Conservation (phyloP, 768 basidiomycete species). For the Cystobasidium tubakii region DNA sequence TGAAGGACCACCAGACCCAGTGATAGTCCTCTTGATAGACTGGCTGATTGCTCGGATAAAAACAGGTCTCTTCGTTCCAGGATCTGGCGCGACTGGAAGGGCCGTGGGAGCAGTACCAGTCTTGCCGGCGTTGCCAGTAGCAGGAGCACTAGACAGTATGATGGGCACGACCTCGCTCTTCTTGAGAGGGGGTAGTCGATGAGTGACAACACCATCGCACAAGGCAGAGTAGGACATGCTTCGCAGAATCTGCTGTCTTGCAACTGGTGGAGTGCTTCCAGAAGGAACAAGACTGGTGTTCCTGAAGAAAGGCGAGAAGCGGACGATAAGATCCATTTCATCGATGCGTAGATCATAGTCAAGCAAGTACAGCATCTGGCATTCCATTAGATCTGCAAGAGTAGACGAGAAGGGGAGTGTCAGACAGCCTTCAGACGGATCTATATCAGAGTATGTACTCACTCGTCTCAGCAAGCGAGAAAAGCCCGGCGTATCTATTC, state of each 20-base stretch:
- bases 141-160: neutral
- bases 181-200: neutral
- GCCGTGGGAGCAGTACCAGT: neutral
- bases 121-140: neutral
- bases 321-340: constrained; percentile 65
- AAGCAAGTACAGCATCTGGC: constrained; percentile 83
- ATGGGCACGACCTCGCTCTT: constrained; percentile 11
- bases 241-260: constrained; percentile 7
- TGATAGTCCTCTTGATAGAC: constrained; percentile 8
- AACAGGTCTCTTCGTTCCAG: neutral
- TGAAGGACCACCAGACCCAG: constrained; percentile 4
- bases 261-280: constrained; percentile 16
- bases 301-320: constrained; percentile 57
- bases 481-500: constrained; percentile 69
- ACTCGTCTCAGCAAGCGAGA: constrained; percentile 57
- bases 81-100: neutral
- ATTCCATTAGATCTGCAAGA: constrained; percentile 68
- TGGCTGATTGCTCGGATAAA: neutral
- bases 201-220: neutral
- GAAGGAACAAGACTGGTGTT: constrained; percentile 3
- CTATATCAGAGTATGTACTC: neutral
- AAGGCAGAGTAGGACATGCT: constrained; percentile 18
- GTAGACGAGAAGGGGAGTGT: neutral
- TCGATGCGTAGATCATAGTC: constrained; percentile 87
- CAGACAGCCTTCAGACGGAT: too few species aligned